Evolutionary conservation across 306 rosid species (phyloP).

Genomic region (Notholithocarpus densiflorus): DNA sequence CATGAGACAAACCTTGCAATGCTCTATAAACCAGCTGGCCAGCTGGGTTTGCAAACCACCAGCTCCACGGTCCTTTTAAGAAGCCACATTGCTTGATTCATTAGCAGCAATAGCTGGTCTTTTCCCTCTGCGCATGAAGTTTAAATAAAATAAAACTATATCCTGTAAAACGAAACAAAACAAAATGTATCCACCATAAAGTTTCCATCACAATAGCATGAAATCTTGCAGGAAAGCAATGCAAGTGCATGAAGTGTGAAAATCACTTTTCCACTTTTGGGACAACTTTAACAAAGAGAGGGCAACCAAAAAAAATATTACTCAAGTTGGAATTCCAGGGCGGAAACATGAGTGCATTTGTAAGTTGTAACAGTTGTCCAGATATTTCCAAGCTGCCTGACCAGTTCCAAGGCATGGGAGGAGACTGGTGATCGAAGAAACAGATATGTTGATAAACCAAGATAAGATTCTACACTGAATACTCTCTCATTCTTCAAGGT

Average conservation of each 20-base stretch:
- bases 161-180: background rate
- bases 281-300: no score
- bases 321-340: no score
- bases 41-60: constrained; percentile 76
- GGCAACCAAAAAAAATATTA: no score
- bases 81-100: constrained; percentile 50
- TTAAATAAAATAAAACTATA: background rate
- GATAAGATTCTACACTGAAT: no score
- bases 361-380: no score
- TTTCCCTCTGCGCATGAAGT: constrained; percentile 53
- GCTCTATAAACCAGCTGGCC: constrained; percentile 58
- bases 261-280: background rate
- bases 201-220: background rate
- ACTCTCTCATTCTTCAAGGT: no score
- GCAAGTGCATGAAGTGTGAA: background rate
- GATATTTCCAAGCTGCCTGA: no score
- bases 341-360: no score
- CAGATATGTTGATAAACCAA: no score
- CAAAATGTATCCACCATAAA: background rate
- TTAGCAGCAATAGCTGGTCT: constrained; percentile 59
- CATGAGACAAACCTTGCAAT: constrained; percentile 69
- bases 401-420: no score
- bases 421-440: no score
- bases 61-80: constrained; percentile 76
- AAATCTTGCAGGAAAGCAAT: background rate